Evolutionary conservation across 352 stramenopile species (phyloP), one percentile per base, ranked within the genome.

Genomic region (Phytophthora melonis): DNA sequence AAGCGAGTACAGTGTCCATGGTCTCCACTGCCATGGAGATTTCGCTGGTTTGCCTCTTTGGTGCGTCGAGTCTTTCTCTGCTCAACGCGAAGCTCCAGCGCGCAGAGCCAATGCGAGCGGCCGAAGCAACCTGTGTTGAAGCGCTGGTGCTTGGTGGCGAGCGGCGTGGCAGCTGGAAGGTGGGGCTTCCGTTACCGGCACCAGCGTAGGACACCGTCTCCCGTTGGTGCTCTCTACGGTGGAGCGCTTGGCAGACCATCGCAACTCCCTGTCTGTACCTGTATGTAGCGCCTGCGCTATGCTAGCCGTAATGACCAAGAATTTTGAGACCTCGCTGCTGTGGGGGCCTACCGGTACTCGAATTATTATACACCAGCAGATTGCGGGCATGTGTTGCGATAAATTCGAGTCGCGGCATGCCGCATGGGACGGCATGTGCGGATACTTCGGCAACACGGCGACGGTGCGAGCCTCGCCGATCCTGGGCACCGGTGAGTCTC

Each of bases 41-140:
- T 7, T 32, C 27, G 27, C 27, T 32, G 27, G 27, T 32, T 32
- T 32, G 27, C 27, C 0, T 32, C 27, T 7, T 32, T 32, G 27
- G 27, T 32, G 27, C 18, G 41, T 25, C 58, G 19, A 63, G 58
- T 61, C 56, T 62, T 59, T 72, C 49, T 66, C 62, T 64, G 63
- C 56, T 52, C 43, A 18, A 34, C 36, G 18, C 21, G 13, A 50
- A 47, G 32, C 8, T 32, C 27, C 27, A 32, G 23, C 23, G 23
- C 23, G 47, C 45, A 75, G 49, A 75, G 62, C 61, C 68, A 75
- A 75, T 70, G 62, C 68, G 63, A 57, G 8, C 27, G 52, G 68
- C 43, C 41, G 53, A 32, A 27, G 49, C 39, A 47, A 18, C 39
- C 27, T 32, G 27, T 32, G 27, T 5, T 32, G 27, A 32, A 32